Conservation (phyloP, 2,329 filamentous ascomycete genomes). For the Clathrospora elynae region DNA sequence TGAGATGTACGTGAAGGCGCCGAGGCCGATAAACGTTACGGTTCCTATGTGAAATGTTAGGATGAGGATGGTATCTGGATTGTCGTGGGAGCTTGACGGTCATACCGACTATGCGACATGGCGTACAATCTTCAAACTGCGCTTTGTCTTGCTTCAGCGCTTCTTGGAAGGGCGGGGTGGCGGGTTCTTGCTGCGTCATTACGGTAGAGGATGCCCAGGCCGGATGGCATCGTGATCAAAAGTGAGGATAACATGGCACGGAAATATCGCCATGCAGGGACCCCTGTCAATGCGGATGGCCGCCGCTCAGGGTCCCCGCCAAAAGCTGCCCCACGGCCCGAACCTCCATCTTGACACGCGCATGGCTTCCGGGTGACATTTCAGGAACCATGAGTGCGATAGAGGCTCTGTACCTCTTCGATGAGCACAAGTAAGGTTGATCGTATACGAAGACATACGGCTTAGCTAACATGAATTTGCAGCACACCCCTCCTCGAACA, state of each 20-base stretch:
- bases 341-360: constrained; percentile 15
- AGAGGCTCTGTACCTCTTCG: constrained; percentile 95
- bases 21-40: constrained; percentile 54
- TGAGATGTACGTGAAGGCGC: constrained; percentile 54
- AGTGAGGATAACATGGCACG: constrained; percentile 7
- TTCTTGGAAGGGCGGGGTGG: constrained; percentile 35
- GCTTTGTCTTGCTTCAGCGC: constrained; percentile 40
- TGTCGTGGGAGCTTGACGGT: neutral
- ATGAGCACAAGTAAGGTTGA: constrained; percentile 82
- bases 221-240: no score
- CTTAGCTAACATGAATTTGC: constrained; percentile 21
- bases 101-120: constrained; percentile 73
- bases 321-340: constrained; percentile 26
- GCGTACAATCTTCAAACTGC: constrained; percentile 66
- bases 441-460: neutral
- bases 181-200: constrained; percentile 22
- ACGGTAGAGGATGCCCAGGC: no score
- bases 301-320: constrained; percentile 36
- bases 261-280: constrained; percentile 6
- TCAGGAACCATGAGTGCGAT: constrained; percentile 66
- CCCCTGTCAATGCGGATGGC: constrained; percentile 1
- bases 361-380: constrained; percentile 25
- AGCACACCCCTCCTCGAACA: constrained; percentile 88
- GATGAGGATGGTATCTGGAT: neutral
- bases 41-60: constrained; percentile 41